Base-by-base conservation (phyloP, 2,329 filamentous ascomycete species). In the Aspergillus pseudoglaucus region DNA sequence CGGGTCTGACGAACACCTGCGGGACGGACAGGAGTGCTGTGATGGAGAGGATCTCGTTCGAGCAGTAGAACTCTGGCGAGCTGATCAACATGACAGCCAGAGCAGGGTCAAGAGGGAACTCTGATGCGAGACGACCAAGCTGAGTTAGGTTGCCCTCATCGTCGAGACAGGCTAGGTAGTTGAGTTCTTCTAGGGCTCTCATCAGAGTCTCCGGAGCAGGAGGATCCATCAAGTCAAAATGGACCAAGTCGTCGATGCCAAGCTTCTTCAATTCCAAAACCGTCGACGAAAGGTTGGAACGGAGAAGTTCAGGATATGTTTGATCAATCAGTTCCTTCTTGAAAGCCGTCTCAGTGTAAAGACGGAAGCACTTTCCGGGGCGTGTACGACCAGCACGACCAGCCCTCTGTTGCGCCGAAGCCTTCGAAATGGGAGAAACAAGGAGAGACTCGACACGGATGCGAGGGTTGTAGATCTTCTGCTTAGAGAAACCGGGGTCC, bases 301-400 rank as follows among this genome's bases (percentile, higher is more conserved):
- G 84, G 45, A 98, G 78, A 64, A 98, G 90, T 68, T 98, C 93
- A 1, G 93, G 93, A 60, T 98, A 90, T 0, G 93, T 97, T 68
- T 95, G 90, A 68, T 96, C 90, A 53, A 96, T 97, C 44, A 98
- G 81, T 70, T 98, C 93, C 69, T 95, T 91, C 78, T 96, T 96
- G 75, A 96, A 98, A 0, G 93, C 91, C 49, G 78, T 80, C 67
- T 98, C 93, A 0, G 93, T 98, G 71, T 98, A 98, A 12, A 98
- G 73, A 39, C 93, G 83, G 80, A 97, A 98, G 72, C 93, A 97
- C 71, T 98, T 98, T 75, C 94, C 94, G 41, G 94, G 93, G 55
- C 90, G 85, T 41, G 93, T 98, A 85, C 93, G 91, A 78, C 94
- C 93, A 12, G 93, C 93, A 89, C 93, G 91, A 86, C 94, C 94